A percentile compares a stretch with the other conserved stretches of the same genome.
Evolutionary conservation across 768 basidiomycete species (phyloP).

Genomic region (Cubamyces sp.): DNA sequence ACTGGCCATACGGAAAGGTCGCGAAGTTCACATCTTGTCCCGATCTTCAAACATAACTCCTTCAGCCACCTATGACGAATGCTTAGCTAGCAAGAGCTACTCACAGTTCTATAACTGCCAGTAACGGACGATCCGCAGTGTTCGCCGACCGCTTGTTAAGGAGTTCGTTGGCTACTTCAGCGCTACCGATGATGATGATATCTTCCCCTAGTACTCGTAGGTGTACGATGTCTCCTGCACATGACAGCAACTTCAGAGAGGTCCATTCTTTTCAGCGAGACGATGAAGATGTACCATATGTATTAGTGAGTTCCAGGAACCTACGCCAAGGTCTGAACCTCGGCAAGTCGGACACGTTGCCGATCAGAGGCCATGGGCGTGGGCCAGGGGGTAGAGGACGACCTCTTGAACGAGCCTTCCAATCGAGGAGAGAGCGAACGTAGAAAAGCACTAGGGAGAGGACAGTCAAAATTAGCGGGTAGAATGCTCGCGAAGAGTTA

Average conservation of each 20-base stretch:
- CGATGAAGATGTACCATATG: not conserved
- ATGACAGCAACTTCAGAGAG: not conserved
- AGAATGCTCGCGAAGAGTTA: too few relatives aligned
- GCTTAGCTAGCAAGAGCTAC: not conserved
- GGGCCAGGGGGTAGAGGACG: slow-evolving; percentile 30
- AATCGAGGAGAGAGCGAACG: too few relatives aligned
- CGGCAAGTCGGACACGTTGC: slow-evolving; percentile 28
- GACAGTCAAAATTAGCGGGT: too few relatives aligned
- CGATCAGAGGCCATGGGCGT: slow-evolving; percentile 27
- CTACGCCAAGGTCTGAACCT: slow-evolving; percentile 5
- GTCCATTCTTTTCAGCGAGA: not conserved
- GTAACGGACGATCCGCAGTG: slow-evolving; percentile 22
- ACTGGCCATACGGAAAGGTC: slow-evolving; percentile 3
- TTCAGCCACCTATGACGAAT: not conserved
- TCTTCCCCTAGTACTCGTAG: not conserved
- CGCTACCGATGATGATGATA: slow-evolving; percentile 15
- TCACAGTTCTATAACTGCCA: slow-evolving; percentile 21
- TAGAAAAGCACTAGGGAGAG: too few relatives aligned
- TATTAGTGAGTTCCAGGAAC: not conserved
- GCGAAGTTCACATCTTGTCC: not conserved
- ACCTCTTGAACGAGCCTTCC: not conserved
- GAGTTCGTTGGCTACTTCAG: slow-evolving; percentile 1
- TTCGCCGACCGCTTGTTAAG: slow-evolving; percentile 27
- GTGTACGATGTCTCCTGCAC: not conserved
- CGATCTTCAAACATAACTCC: not conserved